phyloP scores from a whole-genome alignment of 2,329 filamentous ascomycete genomes.

The Nemania sp. region DNA sequence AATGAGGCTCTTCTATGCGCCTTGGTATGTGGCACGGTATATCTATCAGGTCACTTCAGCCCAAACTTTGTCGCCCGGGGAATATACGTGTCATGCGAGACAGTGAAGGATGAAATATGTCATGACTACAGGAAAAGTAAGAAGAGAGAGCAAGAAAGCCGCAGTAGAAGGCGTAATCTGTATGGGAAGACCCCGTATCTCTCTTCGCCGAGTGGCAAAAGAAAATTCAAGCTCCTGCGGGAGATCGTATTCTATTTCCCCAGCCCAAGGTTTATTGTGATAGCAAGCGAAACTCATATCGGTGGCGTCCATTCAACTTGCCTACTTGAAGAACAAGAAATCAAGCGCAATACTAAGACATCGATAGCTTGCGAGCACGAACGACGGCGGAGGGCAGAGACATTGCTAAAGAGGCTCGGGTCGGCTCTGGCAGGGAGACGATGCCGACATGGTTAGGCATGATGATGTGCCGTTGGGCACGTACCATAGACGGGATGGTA shows the following conservation, averaged over 20 bases:
- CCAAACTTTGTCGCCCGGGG: background rate
- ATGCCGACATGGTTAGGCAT: slow-evolving; percentile 22
- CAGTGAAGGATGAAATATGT: background rate
- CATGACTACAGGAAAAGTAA: background rate
- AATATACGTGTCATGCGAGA: slow-evolving; percentile 1
- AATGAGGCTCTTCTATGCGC: slow-evolving; percentile 10
- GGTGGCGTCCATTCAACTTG: background rate
- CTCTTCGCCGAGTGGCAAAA: background rate
- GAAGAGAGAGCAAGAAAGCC: background rate
- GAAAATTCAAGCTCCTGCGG: background rate
- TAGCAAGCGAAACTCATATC: background rate
- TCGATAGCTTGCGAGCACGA: background rate
- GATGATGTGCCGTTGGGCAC: slow-evolving; percentile 21
- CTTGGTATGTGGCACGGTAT: background rate
- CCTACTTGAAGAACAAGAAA: slow-evolving; percentile 1
- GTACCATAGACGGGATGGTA: slow-evolving; percentile 8
- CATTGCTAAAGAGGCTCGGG: slow-evolving; percentile 27
- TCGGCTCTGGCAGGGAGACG: slow-evolving; percentile 23
- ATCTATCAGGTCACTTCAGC: background rate
- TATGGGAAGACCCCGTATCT: background rate
- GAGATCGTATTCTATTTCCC: slow-evolving; percentile 14
- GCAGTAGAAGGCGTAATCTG: background rate
- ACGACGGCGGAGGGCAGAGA: slow-evolving; percentile 7
- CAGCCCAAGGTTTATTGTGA: slow-evolving; percentile 4
- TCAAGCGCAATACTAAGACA: background rate